Evolutionary conservation across 305 asterid species (phyloP), one percentile per base, ranked within the genome.

Genomic region (Fraxinus velutina): DNA sequence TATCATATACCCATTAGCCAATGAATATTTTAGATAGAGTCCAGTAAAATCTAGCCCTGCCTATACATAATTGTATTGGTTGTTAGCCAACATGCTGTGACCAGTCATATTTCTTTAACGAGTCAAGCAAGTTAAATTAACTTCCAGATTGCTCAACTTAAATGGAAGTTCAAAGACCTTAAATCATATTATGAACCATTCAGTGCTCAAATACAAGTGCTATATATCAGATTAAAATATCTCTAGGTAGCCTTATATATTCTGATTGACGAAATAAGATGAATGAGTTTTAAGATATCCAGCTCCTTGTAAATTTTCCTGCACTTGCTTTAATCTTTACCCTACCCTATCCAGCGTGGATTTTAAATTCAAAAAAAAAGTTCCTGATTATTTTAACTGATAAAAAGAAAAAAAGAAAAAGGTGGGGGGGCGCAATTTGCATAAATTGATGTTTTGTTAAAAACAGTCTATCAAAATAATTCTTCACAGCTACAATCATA

Each of bases 291-390:
- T 29, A 30, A 12, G 39, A 70, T 7, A 70, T 70, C 39, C 37
- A 70, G 3, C 42, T 13, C 4, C 21, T 70, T 29, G 22, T 70
- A 29, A 34, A 70, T 27, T 64, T 64, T 62, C 72, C 34, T 64
- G 30, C 8, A 27, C 36, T 24, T 27, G n/a, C 36, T 21, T 64
- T 64, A 12, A 60, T 78, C 78, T 47, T 66, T 52, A 42, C 80
- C 80, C 52, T 74, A 32, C 36, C 37, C 44, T 47, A 3, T 34
- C 21, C 42, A 75, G 80, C 83, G 42, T 42, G 37, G 72, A 75
- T 27, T 64, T 83, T 50, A 21, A 57, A 42, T 75, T 77, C 21
- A 33, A 4, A 77, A 10, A 9, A 52, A 64, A 64, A 64, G 17
- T 64, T 64, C 36, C 34, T 27, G 36, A 10, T 24, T 22, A 64